Percentiles rank a stretch among this genome's conserved stretches.
These are phyloP conservation scores for Borealophlyctis nickersoniae DNA, from an alignment of 192 early-diverging fungal species.

Conservation along the genomic window DNA sequence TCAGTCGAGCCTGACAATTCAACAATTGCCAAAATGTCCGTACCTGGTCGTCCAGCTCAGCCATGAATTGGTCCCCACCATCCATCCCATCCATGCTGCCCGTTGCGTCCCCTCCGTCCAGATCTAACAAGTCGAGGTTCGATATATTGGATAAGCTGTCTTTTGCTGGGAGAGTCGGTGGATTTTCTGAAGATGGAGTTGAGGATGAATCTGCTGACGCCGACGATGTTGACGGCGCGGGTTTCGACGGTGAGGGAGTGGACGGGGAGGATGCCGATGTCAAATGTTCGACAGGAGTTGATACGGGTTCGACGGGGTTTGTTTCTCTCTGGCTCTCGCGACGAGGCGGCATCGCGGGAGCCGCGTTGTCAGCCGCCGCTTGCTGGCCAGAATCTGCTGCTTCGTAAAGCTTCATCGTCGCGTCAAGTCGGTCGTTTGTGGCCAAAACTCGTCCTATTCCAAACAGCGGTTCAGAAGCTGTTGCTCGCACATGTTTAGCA, in stretches of 20 bases:
- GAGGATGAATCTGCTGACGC: background rate
- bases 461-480: background rate
- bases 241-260: background rate
- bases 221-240: background rate
- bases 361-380: too few species aligned
- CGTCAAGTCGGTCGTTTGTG: constrained; percentile 15
- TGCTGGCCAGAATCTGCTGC: background rate
- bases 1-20: background rate
- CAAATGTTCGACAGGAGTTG: too few species aligned
- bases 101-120: constrained; percentile 5
- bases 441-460: constrained; percentile 4
- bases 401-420: background rate
- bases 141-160: constrained; percentile 11
- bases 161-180: background rate
- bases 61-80: constrained; percentile 3
- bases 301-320: too few species aligned
- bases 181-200: background rate
- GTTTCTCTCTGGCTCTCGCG: too few species aligned
- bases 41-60: constrained; percentile 29
- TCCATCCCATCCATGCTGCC: constrained; percentile 6
- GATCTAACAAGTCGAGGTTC: constrained; percentile 15
- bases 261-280: background rate
- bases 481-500: background rate
- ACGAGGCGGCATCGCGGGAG: background rate
- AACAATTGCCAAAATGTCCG: background rate